These are phyloP conservation scores for Aurinia saxatilis DNA, from an alignment of 345 rosid species.

Conservation along the genomic window DNA sequence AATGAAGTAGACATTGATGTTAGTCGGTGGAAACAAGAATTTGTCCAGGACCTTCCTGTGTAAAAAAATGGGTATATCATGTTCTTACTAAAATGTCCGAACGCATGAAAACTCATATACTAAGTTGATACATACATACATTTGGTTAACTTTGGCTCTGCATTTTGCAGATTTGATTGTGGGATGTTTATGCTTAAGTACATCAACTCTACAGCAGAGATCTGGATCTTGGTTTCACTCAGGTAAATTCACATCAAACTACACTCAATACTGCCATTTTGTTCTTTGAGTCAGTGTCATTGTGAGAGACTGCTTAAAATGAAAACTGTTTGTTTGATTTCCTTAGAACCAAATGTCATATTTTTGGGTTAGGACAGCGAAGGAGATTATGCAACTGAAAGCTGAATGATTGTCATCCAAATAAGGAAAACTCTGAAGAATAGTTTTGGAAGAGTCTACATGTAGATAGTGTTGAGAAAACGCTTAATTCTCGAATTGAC, in stretches of 20 bases:
- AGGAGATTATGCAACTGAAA: slow-evolving; percentile 78
- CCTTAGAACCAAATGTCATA: slow-evolving; percentile 82
- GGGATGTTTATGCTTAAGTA: slow-evolving; percentile 98
- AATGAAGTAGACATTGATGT: slow-evolving; percentile 48
- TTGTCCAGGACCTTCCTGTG: slow-evolving; percentile 76
- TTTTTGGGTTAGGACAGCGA: slow-evolving; percentile 78
- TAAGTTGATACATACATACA: not conserved
- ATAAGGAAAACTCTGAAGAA: not conserved
- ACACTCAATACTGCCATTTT: not conserved
- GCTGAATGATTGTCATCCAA: slow-evolving; percentile 52
- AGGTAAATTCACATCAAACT: slow-evolving; percentile 36
- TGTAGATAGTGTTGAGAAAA: slow-evolving; percentile 16
- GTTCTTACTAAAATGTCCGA: not conserved
- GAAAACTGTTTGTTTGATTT: not conserved
- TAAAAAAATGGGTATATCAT: slow-evolving; percentile 70
- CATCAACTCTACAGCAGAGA: slow-evolving; percentile 85
- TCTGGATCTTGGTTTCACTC: slow-evolving; percentile 66
- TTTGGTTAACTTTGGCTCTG: not conserved
- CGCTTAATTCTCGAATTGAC: too few relatives aligned
- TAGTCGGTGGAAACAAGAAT: slow-evolving; percentile 70
- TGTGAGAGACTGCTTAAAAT: not conserved
- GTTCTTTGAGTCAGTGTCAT: not conserved
- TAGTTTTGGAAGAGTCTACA: not conserved
- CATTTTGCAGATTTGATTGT: slow-evolving; percentile 67
- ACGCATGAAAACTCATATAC: not conserved